These are phyloP conservation scores for Atkinsonella hypoxylon DNA, from an alignment of 2,329 filamentous ascomycete species.

Conservation along the genomic window DNA sequence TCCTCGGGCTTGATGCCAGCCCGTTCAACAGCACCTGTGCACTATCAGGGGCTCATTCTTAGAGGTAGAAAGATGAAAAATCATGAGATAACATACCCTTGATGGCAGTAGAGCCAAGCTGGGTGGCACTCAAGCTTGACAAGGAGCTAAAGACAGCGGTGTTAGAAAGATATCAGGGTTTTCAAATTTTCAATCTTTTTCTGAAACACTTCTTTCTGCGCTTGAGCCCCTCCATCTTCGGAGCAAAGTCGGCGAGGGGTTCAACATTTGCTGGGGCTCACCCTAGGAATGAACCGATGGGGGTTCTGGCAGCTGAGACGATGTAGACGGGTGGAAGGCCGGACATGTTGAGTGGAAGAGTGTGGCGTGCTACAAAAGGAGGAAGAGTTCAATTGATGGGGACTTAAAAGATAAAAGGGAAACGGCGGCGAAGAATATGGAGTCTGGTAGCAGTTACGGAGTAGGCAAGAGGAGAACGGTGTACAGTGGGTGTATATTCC, in stretches of 20 bases:
- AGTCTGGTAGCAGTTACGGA: no score
- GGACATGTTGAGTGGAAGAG: conserved; percentile 44
- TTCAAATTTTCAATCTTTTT: no score
- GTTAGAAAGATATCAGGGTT: background rate
- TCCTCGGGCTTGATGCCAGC: conserved; percentile 79
- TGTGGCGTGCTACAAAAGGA: background rate
- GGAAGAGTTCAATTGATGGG: conserved; percentile 6
- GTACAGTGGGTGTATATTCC: no score
- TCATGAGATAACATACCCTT: conserved; percentile 50
- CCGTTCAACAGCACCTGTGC: conserved; percentile 63
- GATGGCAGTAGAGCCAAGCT: conserved; percentile 85
- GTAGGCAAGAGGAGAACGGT: no score
- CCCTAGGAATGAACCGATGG: conserved; percentile 90
- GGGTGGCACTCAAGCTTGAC: conserved; percentile 71
- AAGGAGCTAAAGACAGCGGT: conserved; percentile 51
- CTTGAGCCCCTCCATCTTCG: background rate
- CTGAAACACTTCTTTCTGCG: no score
- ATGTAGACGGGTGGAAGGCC: conserved; percentile 86
- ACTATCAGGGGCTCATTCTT: background rate
- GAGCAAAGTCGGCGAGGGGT: conserved; percentile 4
- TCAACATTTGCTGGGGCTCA: conserved; percentile 25
- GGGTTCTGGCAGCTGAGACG: conserved; percentile 81
- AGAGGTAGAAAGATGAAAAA: background rate
- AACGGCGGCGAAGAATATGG: background rate
- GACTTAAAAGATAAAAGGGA: background rate